A percentile compares a stretch with the other conserved stretches of the same genome.
Conservation (phyloP, 2,329 filamentous ascomycete species). For the Sordariomycetes sp. region DNA sequence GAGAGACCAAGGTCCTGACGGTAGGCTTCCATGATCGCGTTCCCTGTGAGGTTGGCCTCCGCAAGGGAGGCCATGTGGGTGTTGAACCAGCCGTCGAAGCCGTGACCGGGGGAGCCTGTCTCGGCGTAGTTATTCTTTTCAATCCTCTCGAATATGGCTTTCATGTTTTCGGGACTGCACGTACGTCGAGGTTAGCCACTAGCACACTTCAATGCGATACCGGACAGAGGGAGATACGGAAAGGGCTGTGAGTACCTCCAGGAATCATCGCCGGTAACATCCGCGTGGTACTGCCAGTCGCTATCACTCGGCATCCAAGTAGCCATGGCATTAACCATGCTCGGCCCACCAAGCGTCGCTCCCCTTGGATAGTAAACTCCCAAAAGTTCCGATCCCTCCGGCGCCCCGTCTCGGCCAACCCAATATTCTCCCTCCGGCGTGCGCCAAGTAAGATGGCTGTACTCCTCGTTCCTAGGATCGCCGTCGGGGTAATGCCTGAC, state of each 20-base stretch:
- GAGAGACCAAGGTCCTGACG: slow-evolving; percentile 11
- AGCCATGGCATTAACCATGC: slow-evolving; percentile 17
- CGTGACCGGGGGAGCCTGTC: slow-evolving; percentile 22
- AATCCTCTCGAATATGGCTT: slow-evolving; percentile 23
- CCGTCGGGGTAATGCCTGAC: slow-evolving; percentile 45
- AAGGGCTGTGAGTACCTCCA: slow-evolving; percentile 16
- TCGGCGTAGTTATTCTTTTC: slow-evolving; percentile 28
- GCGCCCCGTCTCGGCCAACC: slow-evolving; percentile 6
- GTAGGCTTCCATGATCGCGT: slow-evolving; percentile 8
- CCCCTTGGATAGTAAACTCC: slow-evolving; percentile 24
- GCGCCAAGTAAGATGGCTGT: slow-evolving; percentile 33
- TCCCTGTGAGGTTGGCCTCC: slow-evolving; percentile 7
- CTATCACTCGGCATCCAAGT: slow-evolving; percentile 16
- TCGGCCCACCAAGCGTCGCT: slow-evolving; percentile 21
- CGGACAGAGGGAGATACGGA: neutral
- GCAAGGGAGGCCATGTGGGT: slow-evolving; percentile 8
- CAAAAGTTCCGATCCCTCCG: slow-evolving; percentile 20
- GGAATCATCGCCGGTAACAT: slow-evolving; percentile 25
- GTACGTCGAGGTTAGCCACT: neutral
- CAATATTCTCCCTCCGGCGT: slow-evolving; percentile 20
- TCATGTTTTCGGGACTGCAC: slow-evolving; percentile 21
- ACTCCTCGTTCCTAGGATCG: slow-evolving; percentile 27
- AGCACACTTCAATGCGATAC: too few relatives aligned
- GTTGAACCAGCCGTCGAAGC: slow-evolving; percentile 24
- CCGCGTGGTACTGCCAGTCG: slow-evolving; percentile 23